Evolutionary conservation across 2,329 filamentous ascomycete species (phyloP).

Genomic region (Hypoxylon sp.): DNA sequence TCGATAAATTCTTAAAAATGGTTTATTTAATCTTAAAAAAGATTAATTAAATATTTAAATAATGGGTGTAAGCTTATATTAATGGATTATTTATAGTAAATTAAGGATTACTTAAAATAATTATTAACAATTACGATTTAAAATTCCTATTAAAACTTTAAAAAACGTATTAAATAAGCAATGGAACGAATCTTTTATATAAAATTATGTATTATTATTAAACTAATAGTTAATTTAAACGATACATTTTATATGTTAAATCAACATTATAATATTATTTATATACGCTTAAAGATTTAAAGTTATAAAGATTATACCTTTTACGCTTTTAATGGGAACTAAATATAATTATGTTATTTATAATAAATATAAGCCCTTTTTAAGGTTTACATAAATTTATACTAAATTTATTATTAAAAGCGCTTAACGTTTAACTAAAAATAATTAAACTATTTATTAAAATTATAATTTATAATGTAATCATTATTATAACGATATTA

Average conservation of each 20-base stretch:
- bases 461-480: neutral
- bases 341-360: too few species aligned
- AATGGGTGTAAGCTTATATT: neutral
- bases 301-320: too few species aligned
- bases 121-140: neutral
- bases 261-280: too few species aligned
- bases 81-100: neutral
- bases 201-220: neutral
- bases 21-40: neutral
- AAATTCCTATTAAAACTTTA: too few species aligned
- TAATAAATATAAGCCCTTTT: neutral
- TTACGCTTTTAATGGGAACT: too few species aligned
- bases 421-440: too few species aligned
- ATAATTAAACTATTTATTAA: neutral
- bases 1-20: neutral
- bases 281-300: too few species aligned
- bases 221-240: neutral
- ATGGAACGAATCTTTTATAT: neutral
- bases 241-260: neutral
- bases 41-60: neutral
- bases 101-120: neutral
- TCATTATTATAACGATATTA: neutral
- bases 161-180: neutral
- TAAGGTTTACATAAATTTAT: neutral
- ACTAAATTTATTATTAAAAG: neutral